phyloP scores from a whole-genome alignment of 805 yeast genomes.

The Sugiyamaella smithiae region DNA sequence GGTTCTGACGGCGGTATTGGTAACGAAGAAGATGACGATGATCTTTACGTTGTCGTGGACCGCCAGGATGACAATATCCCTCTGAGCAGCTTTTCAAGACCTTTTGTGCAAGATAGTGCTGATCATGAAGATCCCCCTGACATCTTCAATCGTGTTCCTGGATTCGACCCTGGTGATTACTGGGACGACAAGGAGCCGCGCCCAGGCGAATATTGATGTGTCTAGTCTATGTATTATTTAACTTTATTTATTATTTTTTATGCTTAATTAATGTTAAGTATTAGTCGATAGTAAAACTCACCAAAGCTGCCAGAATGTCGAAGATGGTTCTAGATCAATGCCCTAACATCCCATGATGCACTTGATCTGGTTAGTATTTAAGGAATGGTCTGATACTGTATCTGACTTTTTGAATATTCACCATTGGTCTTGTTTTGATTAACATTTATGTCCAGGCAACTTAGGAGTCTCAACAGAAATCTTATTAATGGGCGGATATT shows the following conservation, averaged over 20 bases:
- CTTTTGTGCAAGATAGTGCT: background rate
- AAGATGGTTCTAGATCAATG: background rate
- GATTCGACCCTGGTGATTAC: conserved; percentile 46
- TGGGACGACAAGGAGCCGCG: conserved; percentile 39
- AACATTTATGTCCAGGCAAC: background rate
- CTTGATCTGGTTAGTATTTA: no score
- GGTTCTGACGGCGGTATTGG: background rate
- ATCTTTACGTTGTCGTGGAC: conserved; percentile 14
- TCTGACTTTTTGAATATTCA: no score
- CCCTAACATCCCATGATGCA: background rate
- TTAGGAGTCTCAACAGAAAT: background rate
- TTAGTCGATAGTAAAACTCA: background rate
- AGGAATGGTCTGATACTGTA: no score
- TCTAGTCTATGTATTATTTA: background rate
- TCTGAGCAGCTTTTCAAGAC: background rate
- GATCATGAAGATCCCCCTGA: conserved; percentile 37
- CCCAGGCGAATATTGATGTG: conserved; percentile 3
- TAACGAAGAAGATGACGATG: conserved; percentile 24
- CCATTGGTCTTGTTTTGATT: no score
- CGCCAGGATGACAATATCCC: background rate
- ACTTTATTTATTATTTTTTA: background rate
- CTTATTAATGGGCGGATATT: no score
- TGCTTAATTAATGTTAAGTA: background rate
- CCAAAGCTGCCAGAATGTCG: background rate
- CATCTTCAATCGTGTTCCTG: conserved; percentile 45